A percentile compares a stretch with the other conserved stretches of the same genome.
These are phyloP conservation scores for Hibiscus tridactylites DNA, from an alignment of 345 rosid species.

Conservation along the genomic window DNA sequence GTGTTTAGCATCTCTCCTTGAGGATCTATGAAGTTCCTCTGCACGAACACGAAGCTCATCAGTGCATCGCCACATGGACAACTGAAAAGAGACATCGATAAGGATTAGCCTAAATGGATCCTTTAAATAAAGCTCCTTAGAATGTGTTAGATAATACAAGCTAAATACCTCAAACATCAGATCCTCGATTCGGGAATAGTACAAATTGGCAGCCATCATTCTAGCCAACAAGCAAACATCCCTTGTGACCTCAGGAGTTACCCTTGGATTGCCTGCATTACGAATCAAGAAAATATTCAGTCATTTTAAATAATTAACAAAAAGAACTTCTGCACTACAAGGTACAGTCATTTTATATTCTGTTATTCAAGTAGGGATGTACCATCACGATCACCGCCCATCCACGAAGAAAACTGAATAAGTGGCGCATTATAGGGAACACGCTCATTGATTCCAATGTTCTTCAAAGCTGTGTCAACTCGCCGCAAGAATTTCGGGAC, in stretches of 20 bases:
- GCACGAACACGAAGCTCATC: slow-evolving; percentile 84
- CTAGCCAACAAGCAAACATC: slow-evolving; percentile 96
- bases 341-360: not conserved
- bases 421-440: slow-evolving; percentile 99
- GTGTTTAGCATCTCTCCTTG: slow-evolving; percentile 91
- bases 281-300: not conserved
- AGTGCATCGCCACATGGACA: slow-evolving; percentile 99
- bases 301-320: not conserved
- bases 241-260: slow-evolving; percentile 98
- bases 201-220: slow-evolving; percentile 98
- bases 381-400: slow-evolving; percentile 99
- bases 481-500: slow-evolving; percentile 97
- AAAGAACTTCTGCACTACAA: not conserved
- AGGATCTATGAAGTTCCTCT: slow-evolving; percentile 62
- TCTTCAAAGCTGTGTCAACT: slow-evolving; percentile 93
- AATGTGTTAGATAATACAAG: not conserved
- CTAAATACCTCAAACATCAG: slow-evolving; percentile 87
- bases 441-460: slow-evolving; percentile 84
- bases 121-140: not conserved
- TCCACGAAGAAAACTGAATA: slow-evolving; percentile 98
- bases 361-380: slow-evolving; percentile 10
- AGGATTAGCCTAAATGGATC: not conserved
- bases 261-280: slow-evolving; percentile 88
- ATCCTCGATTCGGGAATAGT: slow-evolving; percentile 85
- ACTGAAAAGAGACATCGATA: slow-evolving; percentile 32